Evolutionary conservation across 768 basidiomycete species (phyloP).

Genomic region (Asterophora lycoperdoides): DNA sequence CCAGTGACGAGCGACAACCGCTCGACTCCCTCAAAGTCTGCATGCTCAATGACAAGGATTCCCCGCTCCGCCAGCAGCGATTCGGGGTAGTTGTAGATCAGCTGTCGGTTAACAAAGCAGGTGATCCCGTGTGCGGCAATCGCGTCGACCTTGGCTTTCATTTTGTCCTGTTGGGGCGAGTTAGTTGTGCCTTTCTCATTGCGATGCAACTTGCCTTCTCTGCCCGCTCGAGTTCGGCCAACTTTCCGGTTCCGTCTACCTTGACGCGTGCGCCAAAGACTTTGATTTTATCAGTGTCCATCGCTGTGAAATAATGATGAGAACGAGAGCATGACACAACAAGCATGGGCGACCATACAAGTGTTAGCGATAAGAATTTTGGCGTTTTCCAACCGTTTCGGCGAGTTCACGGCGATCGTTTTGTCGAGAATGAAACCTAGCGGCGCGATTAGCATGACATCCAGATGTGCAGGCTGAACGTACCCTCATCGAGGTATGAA

Average conservation of each 20-base stretch:
- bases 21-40: slow-evolving; percentile 98
- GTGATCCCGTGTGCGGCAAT: slow-evolving; percentile 96
- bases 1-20: slow-evolving; percentile 93
- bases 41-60: slow-evolving; percentile 95
- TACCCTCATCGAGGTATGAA: slow-evolving; percentile 96
- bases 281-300: slow-evolving; percentile 99
- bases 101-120: slow-evolving; percentile 95
- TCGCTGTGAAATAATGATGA: slow-evolving; percentile 48
- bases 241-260: slow-evolving; percentile 93
- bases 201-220: slow-evolving; percentile 56
- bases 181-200: background rate
- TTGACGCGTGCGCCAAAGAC: slow-evolving; percentile 96
- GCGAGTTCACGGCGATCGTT: slow-evolving; percentile 88
- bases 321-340: background rate
- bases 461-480: slow-evolving; percentile 10
- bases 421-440: slow-evolving; percentile 97
- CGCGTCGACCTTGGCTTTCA: slow-evolving; percentile 95
- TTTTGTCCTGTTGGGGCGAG: slow-evolving; percentile 99
- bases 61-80: slow-evolving; percentile 91
- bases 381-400: slow-evolving; percentile 90
- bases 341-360: slow-evolving; percentile 47
- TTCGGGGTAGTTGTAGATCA: slow-evolving; percentile 99
- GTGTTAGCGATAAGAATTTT: slow-evolving; percentile 98
- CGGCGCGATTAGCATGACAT: background rate
- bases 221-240: slow-evolving; percentile 96